Base-by-base conservation (phyloP, 352 stramenopile genomes). In the Blastocystis sp. region DNA sequence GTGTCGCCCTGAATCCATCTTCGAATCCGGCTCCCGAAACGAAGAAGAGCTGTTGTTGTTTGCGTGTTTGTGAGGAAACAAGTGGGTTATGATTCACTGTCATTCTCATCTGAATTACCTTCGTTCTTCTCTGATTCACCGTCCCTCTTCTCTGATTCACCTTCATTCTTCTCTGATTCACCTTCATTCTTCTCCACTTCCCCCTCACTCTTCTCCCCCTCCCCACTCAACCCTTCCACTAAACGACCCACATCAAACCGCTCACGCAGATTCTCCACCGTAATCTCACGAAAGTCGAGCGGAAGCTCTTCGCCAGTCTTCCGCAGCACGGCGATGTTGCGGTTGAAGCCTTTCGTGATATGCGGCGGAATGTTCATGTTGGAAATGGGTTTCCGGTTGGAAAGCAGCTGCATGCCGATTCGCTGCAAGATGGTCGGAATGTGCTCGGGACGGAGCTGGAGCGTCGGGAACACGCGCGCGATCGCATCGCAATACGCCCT, bases 41-140 rank as follows among this genome's bases (percentile, higher is more conserved):
- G 10, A 62, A 85, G 61, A 85, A 69, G 21, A 69, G 66, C n/a
- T 66, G 74, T 69, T 85, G 74, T 70, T 85, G 74, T 69, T 85
- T n/a, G 63, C 31, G 3, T 26, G 69, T 80, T 80, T 80, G 13
- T 2, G 9, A 61, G 19, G 59, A 10, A 65, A 55, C 45, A 55
- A 55, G 16, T 16, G 16, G 9, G 45, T 0, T 16, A 55, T 55
- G 45, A 6, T 55, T 55, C 45, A 6, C n/a, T n/a, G n/a, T n/a
- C n/a, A n/a, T n/a, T n/a, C n/a, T n/a, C n/a, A n/a, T n/a, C n/a
- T n/a, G n/a, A n/a, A n/a, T n/a, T n/a, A n/a, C n/a, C n/a, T n/a
- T n/a, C n/a, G n/a, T n/a, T n/a, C n/a, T n/a, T n/a, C n/a, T n/a
- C n/a, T n/a, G n/a, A n/a, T n/a, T n/a, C n/a, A n/a, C n/a, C n/a